These are phyloP conservation scores for Zymoseptoria tritici DNA, from an alignment of 2,329 filamentous ascomycete genomes.

Conservation along the genomic window DNA sequence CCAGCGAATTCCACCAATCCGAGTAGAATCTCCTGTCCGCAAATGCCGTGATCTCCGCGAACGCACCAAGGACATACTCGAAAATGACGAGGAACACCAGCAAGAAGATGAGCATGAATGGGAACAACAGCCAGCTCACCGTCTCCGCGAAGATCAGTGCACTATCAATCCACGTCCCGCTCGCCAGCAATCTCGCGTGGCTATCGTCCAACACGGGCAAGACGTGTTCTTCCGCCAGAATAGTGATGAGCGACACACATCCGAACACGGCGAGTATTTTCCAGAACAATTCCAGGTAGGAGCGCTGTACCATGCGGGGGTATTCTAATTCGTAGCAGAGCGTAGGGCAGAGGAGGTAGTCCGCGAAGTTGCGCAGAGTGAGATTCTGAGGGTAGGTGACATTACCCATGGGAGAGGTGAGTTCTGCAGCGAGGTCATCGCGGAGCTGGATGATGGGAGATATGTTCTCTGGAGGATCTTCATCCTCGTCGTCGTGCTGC, in stretches of 20 bases:
- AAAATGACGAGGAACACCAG: constrained; percentile 98
- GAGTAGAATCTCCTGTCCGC: constrained; percentile 90
- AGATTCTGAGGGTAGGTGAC: constrained; percentile 88
- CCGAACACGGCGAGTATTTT: constrained; percentile 89
- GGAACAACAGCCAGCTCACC: constrained; percentile 85
- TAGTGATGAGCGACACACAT: constrained; percentile 88
- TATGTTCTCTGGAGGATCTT: constrained; percentile 35
- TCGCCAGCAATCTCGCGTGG: constrained; percentile 44
- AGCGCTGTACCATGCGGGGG: constrained; percentile 65
- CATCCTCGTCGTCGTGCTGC: constrained; percentile 20
- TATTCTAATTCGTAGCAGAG: constrained; percentile 98
- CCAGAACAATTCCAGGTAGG: constrained; percentile 73
- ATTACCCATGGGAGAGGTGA: constrained; percentile 83
- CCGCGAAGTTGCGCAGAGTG: constrained; percentile 70
- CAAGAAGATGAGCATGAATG: constrained; percentile 93
- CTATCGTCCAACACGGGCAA: constrained; percentile 78
- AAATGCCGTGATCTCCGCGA: constrained; percentile 78
- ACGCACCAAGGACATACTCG: constrained; percentile 90
- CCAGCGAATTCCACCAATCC: constrained; percentile 65
- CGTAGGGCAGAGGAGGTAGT: constrained; percentile 87
- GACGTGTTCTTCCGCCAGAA: constrained; percentile 92
- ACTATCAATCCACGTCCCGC: constrained; percentile 53
- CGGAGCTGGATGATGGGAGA: constrained; percentile 58
- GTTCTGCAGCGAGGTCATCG: constrained; percentile 79
- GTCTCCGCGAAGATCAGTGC: constrained; percentile 79